Evolutionary conservation across 2,329 filamentous ascomycete genomes (phyloP), one percentile per base, ranked within the genome.

Genomic region (Ceratocystis smalleyi): DNA sequence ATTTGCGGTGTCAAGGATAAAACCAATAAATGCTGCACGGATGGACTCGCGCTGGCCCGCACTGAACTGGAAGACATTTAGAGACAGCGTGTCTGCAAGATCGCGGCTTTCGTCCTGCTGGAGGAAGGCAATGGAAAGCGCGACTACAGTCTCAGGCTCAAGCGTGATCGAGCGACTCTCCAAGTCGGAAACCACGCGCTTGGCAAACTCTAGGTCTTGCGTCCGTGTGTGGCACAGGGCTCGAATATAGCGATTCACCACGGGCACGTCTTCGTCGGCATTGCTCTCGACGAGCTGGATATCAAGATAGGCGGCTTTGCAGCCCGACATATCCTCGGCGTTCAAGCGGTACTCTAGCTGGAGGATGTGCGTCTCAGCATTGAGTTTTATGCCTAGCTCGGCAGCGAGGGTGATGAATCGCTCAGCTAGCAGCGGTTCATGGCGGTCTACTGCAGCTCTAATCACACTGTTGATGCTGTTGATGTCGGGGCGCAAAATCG

Each of bases 51-150:
- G 84, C 71, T 95, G 87, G 12, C 80, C 77, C 27, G 85, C 78
- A 57, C 88, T 87, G 72, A 84, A 89, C 64, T 85, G 81, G 68
- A 84, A 83, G 3, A 84, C 81, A 69, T 94, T 85, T 3, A 86
- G 80, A 27, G 91, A 89, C 17, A 97, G 80, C 0, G 95, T 81
- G 71, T 95, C 89, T 67, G 90, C 86, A 3, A 90, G 84, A 67
- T 95, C 90, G 68, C 85, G 83, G 54, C 85, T 80, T 71, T 95
- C 88, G 70, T 89, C 87, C 49, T 87, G 84, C 67, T 83, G 80
- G 10, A 96, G 79, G 69, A 95, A 87, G 51, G 87, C 77, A 55
- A 85, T 77, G 66, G 85, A 87, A n/a, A 96, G 77, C 0, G 83
- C 80, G 5, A 85, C 83, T 0, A 94, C 82, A 0, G 91, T 95